phyloP scores from a whole-genome alignment of 805 yeast genomes.

The Metschnikowia orientalis region DNA sequence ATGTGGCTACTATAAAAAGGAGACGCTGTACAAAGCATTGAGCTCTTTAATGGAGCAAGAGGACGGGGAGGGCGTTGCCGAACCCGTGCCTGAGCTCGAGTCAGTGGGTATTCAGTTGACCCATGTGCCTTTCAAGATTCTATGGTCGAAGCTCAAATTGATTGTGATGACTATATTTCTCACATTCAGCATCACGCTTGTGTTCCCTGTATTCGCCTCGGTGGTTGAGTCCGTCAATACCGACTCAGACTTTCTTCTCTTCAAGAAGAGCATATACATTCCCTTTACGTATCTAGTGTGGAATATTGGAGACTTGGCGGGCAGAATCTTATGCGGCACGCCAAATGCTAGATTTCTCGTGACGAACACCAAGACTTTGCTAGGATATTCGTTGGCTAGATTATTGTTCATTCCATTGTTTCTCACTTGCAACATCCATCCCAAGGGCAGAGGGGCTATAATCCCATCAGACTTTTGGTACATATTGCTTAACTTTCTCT shows the following conservation, averaged over 20 bases:
- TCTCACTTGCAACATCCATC: conserved; percentile 58
- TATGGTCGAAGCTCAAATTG: conserved; percentile 59
- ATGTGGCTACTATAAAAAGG: conserved; percentile 26
- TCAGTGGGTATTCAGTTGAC: conserved; percentile 18
- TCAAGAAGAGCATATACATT: conserved; percentile 46
- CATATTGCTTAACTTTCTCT: conserved; percentile 62
- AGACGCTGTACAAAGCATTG: conserved; percentile 21
- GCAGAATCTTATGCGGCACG: conserved; percentile 66
- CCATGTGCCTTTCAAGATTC: conserved; percentile 54
- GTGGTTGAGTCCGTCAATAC: conserved; percentile 47
- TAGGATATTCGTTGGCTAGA: conserved; percentile 54
- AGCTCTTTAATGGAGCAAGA: conserved; percentile 11
- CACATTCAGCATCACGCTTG: conserved; percentile 68
- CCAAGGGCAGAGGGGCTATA: conserved; percentile 28
- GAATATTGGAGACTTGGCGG: conserved; percentile 85
- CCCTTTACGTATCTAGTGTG: conserved; percentile 80
- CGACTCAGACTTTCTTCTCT: conserved; percentile 33
- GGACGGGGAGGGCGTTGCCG: conserved; percentile 7
- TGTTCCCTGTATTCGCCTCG: conserved; percentile 89
- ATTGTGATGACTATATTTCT: conserved; percentile 68
- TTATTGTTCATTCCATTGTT: conserved; percentile 65
- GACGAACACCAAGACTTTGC: conserved; percentile 38
- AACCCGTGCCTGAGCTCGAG: conserved; percentile 8
- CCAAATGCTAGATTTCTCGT: conserved; percentile 27
- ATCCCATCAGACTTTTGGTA: conserved; percentile 63